Conservation (phyloP, 257 asterid species). For the Solanum paucissectum region DNA sequence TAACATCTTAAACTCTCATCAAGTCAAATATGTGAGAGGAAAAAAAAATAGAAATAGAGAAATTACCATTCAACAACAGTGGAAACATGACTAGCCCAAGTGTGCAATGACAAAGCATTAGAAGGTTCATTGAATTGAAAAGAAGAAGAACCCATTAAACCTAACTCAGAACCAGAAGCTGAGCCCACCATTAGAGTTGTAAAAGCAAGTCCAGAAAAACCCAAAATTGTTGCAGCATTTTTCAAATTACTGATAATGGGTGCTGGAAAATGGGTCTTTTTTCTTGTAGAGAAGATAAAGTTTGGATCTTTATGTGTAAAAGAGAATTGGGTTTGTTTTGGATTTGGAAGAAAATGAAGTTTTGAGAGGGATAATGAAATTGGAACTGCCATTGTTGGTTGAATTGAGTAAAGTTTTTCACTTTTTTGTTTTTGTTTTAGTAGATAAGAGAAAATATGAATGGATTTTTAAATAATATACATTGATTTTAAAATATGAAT, state of each 20-base stretch:
- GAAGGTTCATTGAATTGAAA: constrained; percentile 54
- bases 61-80: constrained; percentile 90
- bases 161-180: constrained; percentile 39
- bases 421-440: neutral
- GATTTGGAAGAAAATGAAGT: constrained; percentile 13
- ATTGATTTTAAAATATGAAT: neutral
- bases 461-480: neutral
- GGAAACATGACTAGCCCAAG: constrained; percentile 94
- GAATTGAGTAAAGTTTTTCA: neutral
- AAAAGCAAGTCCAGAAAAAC: constrained; percentile 57
- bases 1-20: neutral
- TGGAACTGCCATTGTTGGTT: constrained; percentile 19
- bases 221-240: constrained; percentile 22
- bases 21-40: neutral
- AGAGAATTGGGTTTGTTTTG: constrained; percentile 3
- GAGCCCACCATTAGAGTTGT: constrained; percentile 36
- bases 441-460: neutral
- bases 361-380: constrained; percentile 15
- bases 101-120: constrained; percentile 90
- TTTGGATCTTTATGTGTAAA: constrained; percentile 2
- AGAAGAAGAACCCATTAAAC: constrained; percentile 18
- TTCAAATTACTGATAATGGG: constrained; percentile 5
- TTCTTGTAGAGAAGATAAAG: constrained; percentile 5
- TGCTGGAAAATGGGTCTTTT: constrained; percentile 8
- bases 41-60: neutral